A percentile compares a stretch with the other conserved stretches of the same genome.
These are phyloP conservation scores for Pseudogymnoascus sp. DNA, from an alignment of 2,329 filamentous ascomycete genomes.

Conservation along the genomic window DNA sequence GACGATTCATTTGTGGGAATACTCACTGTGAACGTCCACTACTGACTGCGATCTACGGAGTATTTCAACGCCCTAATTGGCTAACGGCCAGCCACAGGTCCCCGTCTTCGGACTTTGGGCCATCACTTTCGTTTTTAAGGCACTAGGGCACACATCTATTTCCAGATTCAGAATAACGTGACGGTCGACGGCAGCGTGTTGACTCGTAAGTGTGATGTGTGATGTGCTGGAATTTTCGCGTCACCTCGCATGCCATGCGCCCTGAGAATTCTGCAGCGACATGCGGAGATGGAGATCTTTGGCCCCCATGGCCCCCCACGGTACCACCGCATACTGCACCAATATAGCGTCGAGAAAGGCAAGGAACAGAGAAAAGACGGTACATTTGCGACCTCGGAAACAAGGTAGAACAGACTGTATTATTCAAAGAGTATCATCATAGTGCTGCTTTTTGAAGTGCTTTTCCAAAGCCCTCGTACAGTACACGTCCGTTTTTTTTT, in stretches of 20 bases:
- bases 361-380: neutral
- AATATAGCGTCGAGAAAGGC: neutral
- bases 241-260: constrained; percentile 7
- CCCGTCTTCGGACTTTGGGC: neutral
- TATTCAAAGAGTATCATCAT: neutral
- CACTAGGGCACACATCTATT: neutral
- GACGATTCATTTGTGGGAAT: neutral
- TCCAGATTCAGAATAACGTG: neutral
- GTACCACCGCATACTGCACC: neutral
- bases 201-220: neutral
- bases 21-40: neutral
- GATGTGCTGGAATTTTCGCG: constrained; percentile 6
- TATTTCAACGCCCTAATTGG: neutral
- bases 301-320: neutral
- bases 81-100: neutral
- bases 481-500: neutral
- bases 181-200: neutral
- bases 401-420: constrained; percentile 4
- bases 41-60: neutral
- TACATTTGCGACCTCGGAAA: neutral
- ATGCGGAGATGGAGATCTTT: constrained; percentile 3
- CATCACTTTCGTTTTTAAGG: neutral
- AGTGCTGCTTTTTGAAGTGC: constrained; percentile 1
- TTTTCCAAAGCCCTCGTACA: constrained; percentile 3
- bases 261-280: constrained; percentile 6